Evolutionary conservation across 2,329 filamentous ascomycete species (phyloP), one percentile per base, ranked within the genome.

Genomic region (Cercospora citrullina): DNA sequence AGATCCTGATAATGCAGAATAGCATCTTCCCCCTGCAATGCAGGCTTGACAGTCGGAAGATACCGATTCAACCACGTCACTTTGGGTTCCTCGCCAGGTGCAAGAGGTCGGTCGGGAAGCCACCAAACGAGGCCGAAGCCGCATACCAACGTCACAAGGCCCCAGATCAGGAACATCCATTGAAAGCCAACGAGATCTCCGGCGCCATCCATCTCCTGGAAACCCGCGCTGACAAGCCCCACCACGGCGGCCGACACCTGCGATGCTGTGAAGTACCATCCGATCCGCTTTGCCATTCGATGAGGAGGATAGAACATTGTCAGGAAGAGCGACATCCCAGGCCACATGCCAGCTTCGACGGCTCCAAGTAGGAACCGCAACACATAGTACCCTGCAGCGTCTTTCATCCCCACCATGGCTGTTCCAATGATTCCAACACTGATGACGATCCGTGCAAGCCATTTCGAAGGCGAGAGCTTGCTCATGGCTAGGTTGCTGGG

Each of bases 311-410:
- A 97, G 83, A 96, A 97, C 7, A 96, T 85, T 0, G 93, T 96
- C 58, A 97, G 84, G 76, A 96, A 97, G 79, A 95, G 95, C 9
- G 92, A 88, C 93, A 97, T 96, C 60, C 93, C 93, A 0, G 93
- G 93, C 93, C 93, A 97, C 90, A 97, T 93, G 58, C 93, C 93
- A 1, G 93, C 93, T 77, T 94, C 94, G 26, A 96, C 93, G 14
- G 95, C 86, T 59, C 93, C 93, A 6, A 97, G 87, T 10, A 97
- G 84, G 65, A 97, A 90, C 7, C 93, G 89, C 30, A 97, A 85
- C n/a, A 96, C 84, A 72, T 94, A 94, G 74, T 96, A 84, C 75
- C 92, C 95, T 91, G 93, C 96, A 7, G 91, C 91, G 48, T 89
- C 88, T 72, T 89, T 87, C 77, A 95, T 92, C 12, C 91, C 92